Conservation (phyloP, 331 rosid genomes). For the Pyracantha coccinea region DNA sequence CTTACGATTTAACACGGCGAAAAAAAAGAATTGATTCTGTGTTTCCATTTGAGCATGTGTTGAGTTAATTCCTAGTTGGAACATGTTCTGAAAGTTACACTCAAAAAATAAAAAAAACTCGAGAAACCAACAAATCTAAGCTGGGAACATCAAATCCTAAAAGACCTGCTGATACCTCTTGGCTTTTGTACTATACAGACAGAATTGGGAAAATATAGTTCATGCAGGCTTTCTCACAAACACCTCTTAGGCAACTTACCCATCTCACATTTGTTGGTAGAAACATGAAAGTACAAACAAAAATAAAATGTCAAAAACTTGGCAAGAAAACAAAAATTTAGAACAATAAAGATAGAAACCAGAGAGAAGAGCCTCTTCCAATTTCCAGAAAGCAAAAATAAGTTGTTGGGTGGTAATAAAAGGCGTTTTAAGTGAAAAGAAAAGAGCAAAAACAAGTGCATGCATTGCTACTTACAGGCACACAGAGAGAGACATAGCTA, state of each 20-base stretch:
- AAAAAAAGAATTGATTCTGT: neutral
- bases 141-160: neutral
- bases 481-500: neutral
- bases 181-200: neutral
- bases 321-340: neutral
- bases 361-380: neutral
- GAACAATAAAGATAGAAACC: neutral
- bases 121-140: neutral
- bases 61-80: neutral
- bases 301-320: neutral
- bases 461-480: neutral
- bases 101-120: neutral
- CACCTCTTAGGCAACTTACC: constrained; percentile 15
- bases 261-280: neutral
- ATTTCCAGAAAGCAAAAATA: neutral
- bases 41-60: neutral
- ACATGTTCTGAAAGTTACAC: no score
- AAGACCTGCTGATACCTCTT: neutral
- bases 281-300: no score
- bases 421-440: neutral
- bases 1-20: neutral
- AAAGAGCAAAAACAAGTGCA: neutral
- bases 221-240: constrained; percentile 16
- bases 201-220: neutral
- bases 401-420: neutral